These are phyloP conservation scores for Stephania yunnanensis DNA, from an alignment of 164 flowering plant genomes.

Conservation along the genomic window DNA sequence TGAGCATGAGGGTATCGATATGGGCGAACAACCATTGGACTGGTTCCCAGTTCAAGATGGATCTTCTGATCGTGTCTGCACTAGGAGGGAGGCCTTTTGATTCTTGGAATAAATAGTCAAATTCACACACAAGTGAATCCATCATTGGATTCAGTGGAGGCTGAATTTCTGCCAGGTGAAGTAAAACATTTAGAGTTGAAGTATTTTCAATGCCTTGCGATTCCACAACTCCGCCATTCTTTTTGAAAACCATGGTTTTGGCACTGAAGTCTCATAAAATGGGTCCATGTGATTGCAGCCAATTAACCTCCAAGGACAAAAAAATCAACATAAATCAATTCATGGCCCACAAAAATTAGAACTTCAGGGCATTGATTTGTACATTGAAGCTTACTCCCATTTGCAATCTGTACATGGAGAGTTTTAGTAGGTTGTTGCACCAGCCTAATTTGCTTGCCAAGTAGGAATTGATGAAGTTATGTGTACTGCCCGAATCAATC, in stretches of 20 bases:
- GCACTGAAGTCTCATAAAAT: too few species aligned
- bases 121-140: background rate
- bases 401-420: background rate
- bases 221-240: too few species aligned
- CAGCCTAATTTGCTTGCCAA: background rate
- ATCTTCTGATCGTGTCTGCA: background rate
- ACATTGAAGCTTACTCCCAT: background rate
- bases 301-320: too few species aligned
- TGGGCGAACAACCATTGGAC: background rate
- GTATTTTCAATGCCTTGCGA: too few species aligned
- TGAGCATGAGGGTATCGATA: conserved; percentile 1
- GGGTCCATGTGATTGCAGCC: too few species aligned
- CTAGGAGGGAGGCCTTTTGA: background rate
- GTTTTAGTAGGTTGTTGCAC: too few species aligned
- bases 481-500: background rate
- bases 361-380: background rate
- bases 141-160: background rate
- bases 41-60: background rate
- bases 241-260: too few species aligned
- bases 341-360: background rate
- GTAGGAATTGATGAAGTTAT: background rate
- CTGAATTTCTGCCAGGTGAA: background rate
- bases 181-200: background rate
- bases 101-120: background rate
- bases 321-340: background rate